Percentiles rank a stretch among this genome's conserved stretches.
Conservation (phyloP, 495 filamentous ascomycete genomes). For the Lentithecium fluviatile region DNA sequence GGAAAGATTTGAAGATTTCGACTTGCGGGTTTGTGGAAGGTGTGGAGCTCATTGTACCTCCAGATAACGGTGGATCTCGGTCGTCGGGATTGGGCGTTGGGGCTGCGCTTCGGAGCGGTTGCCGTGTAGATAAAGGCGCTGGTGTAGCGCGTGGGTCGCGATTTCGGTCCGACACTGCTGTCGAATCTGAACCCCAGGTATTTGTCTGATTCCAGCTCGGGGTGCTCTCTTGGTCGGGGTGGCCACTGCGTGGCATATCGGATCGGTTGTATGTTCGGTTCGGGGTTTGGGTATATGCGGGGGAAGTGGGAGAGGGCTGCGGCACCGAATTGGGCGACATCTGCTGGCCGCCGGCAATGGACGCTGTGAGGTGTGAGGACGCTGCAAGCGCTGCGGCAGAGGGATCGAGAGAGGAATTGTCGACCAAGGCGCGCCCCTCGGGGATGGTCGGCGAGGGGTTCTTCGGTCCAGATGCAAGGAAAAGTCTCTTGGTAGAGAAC, state of each 20-base stretch:
- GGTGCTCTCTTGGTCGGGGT: constrained; percentile 43
- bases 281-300: constrained; percentile 50
- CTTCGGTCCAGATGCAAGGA: constrained; percentile 78
- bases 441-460: constrained; percentile 71
- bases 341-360: constrained; percentile 64
- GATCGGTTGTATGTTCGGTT: constrained; percentile 19
- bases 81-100: constrained; percentile 51
- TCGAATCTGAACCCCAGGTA: constrained; percentile 29
- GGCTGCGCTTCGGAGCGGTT: constrained; percentile 47
- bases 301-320: constrained; percentile 83
- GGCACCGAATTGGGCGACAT: constrained; percentile 61
- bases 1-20: constrained; percentile 97
- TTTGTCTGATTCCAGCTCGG: constrained; percentile 40
- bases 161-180: constrained; percentile 23
- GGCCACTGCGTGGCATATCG: constrained; percentile 29
- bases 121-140: constrained; percentile 22
- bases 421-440: constrained; percentile 54
- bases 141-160: constrained; percentile 32
- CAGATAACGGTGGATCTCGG: constrained; percentile 43
- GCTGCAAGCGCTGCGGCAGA: constrained; percentile 68
- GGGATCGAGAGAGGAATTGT: constrained; percentile 55
- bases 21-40: constrained; percentile 54
- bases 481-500: constrained; percentile 89
- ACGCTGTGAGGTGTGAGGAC: constrained; percentile 69
- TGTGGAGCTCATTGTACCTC: constrained; percentile 47